Evolutionary conservation across 305 asterid genomes (phyloP).

Genomic region (Fraxinus paxiana): DNA sequence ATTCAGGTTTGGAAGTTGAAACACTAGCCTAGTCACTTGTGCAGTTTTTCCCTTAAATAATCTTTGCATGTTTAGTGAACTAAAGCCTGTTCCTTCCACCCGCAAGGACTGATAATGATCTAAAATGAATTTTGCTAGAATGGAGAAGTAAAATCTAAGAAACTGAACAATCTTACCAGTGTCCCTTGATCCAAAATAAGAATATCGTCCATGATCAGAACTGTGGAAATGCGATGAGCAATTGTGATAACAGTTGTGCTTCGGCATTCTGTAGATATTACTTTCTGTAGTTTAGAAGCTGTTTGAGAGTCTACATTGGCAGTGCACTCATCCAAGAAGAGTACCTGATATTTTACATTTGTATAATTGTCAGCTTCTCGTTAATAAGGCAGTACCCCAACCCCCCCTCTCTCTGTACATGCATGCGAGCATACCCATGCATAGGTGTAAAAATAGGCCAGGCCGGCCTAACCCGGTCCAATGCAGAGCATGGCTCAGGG

Average conservation of each 20-base stretch:
- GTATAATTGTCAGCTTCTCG: neutral
- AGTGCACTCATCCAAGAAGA: slow-evolving; percentile 93
- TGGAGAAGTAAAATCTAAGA: neutral
- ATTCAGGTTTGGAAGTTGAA: neutral
- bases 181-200: slow-evolving; percentile 71
- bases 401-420: neutral
- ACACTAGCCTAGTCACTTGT: neutral
- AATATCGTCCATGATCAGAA: slow-evolving; percentile 63
- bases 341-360: slow-evolving; percentile 44
- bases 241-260: slow-evolving; percentile 65
- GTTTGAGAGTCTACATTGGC: slow-evolving; percentile 84
- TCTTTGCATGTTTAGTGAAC: neutral
- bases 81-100: neutral
- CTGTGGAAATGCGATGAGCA: slow-evolving; percentile 92
- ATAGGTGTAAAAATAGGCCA: neutral
- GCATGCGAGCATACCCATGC: neutral
- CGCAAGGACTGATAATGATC: neutral
- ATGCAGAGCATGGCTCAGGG: neutral
- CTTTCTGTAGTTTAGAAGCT: slow-evolving; percentile 70
- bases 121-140: neutral
- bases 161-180: slow-evolving; percentile 41
- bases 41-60: neutral
- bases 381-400: neutral
- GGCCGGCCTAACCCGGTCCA: neutral
- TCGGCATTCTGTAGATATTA: slow-evolving; percentile 55